These are phyloP conservation scores for Decorospora gaudefroyi DNA, from an alignment of 2,329 filamentous ascomycete genomes.

Conservation along the genomic window DNA sequence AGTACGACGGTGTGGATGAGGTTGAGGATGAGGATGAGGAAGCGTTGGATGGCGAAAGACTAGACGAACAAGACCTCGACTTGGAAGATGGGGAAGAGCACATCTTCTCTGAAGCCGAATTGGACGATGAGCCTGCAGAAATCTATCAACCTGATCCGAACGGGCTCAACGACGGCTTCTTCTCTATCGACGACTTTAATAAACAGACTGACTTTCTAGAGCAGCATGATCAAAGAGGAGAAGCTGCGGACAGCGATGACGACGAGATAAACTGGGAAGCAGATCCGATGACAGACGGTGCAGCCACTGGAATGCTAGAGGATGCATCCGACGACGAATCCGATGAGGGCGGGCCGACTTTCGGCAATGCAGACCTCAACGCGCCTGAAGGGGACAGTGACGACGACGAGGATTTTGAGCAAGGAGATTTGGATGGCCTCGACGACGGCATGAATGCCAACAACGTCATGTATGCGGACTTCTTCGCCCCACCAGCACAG, in stretches of 20 bases:
- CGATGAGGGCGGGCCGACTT: constrained; percentile 78
- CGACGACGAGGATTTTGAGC: constrained; percentile 63
- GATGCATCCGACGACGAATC: constrained; percentile 62
- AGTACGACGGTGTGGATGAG: constrained; percentile 41
- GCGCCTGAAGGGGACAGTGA: constrained; percentile 72
- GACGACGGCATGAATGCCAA: constrained; percentile 75
- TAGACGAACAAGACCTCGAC: constrained; percentile 37
- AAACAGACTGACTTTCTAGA: constrained; percentile 89
- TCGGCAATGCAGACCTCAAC: constrained; percentile 76
- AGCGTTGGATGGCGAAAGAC: constrained; percentile 36
- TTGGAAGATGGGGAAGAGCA: constrained; percentile 42
- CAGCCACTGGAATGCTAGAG: constrained; percentile 35
- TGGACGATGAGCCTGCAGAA: constrained; percentile 53
- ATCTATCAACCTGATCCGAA: constrained; percentile 73
- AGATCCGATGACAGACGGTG: constrained; percentile 64
- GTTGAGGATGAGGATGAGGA: constrained; percentile 37
- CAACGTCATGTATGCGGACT: constrained; percentile 87
- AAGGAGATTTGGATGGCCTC: constrained; percentile 57
- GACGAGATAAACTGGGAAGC: constrained; percentile 87
- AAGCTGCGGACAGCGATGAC: constrained; percentile 73
- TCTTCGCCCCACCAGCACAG: constrained; percentile 82
- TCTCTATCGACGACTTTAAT: constrained; percentile 97
- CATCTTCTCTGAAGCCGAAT: constrained; percentile 51
- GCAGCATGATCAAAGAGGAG: constrained; percentile 77
- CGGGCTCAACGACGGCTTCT: constrained; percentile 95